Conservation (phyloP, 805 yeast genomes). For the Suhomyces kilbournensis region DNA sequence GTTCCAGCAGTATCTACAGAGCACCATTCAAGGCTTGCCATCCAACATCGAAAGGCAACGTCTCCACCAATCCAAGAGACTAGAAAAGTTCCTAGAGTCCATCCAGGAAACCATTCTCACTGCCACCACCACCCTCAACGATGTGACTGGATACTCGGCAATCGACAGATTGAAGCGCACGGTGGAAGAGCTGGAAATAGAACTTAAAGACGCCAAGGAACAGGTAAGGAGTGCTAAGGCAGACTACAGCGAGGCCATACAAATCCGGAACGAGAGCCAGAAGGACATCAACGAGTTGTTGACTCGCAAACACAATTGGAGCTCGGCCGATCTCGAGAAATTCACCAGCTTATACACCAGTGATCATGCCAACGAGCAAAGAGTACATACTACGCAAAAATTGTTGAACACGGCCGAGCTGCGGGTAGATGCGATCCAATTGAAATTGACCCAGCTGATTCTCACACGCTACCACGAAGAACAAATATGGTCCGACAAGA, state of each 20-base stretch:
- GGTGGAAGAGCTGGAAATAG: slow-evolving; percentile 55
- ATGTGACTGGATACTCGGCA: slow-evolving; percentile 84
- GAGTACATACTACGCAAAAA: slow-evolving; percentile 51
- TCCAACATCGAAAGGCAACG: slow-evolving; percentile 44
- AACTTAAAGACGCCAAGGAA: slow-evolving; percentile 47
- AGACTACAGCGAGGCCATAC: slow-evolving; percentile 58
- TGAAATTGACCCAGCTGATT: slow-evolving; percentile 69
- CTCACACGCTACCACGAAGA: slow-evolving; percentile 92
- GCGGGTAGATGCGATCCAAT: slow-evolving; percentile 65
- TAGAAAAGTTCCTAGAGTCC: slow-evolving; percentile 51
- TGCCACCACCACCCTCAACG: slow-evolving; percentile 72
- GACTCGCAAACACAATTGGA: slow-evolving; percentile 84
- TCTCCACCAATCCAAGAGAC: slow-evolving; percentile 33
- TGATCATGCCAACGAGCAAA: slow-evolving; percentile 70
- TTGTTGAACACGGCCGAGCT: slow-evolving; percentile 54
- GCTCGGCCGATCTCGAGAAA: slow-evolving; percentile 69
- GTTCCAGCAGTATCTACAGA: slow-evolving; percentile 8
- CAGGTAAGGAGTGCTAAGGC: slow-evolving; percentile 49
- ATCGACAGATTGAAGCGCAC: slow-evolving; percentile 67
- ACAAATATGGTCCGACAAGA: slow-evolving; percentile 97
- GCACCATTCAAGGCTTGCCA: slow-evolving; percentile 38
- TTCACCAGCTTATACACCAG: slow-evolving; percentile 79
- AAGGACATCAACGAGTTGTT: slow-evolving; percentile 81
- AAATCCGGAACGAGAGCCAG: slow-evolving; percentile 66
- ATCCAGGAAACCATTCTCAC: slow-evolving; percentile 55